These are phyloP conservation scores for Clitopilus hobsonii DNA, from an alignment of 768 basidiomycete species.

Conservation along the genomic window DNA sequence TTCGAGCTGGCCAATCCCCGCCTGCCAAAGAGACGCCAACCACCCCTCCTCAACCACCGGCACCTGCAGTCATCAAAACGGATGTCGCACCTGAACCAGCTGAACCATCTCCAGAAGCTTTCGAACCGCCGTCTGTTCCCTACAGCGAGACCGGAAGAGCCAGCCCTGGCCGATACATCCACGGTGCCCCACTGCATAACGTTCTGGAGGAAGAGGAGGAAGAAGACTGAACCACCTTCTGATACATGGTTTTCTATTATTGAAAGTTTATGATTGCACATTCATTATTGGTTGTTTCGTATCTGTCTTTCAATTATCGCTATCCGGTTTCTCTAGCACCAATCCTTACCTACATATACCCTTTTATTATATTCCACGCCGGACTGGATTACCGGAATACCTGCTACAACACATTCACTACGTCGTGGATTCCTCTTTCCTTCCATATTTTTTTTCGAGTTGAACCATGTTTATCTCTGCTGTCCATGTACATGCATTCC, in stretches of 20 bases:
- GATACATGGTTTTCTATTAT: background rate
- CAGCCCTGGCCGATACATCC: conserved; percentile 71
- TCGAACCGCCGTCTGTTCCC: conserved; percentile 28
- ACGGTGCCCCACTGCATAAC: conserved; percentile 84
- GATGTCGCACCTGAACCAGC: conserved; percentile 11
- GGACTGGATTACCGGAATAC: background rate
- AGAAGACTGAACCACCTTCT: conserved; percentile 24
- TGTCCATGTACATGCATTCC: conserved; percentile 1
- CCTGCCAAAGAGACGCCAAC: conserved; percentile 17
- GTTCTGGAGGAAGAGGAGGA: conserved; percentile 83
- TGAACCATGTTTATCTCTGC: background rate
- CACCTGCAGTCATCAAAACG: conserved; percentile 15
- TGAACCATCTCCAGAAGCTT: conserved; percentile 14
- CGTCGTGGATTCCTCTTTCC: background rate
- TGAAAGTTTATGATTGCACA: background rate
- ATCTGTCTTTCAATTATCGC: background rate
- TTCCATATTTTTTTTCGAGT: background rate
- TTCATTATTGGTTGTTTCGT: background rate
- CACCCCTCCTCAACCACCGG: conserved; percentile 19
- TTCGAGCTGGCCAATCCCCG: conserved; percentile 24
- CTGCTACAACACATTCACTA: background rate
- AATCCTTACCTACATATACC: conserved; percentile 1
- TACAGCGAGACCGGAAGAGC: conserved; percentile 48
- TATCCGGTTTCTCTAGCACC: background rate
- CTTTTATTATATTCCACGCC: background rate